Percentiles rank a stretch among this genome's conserved stretches.
These are phyloP conservation scores for Avena eriantha DNA, from an alignment of 176 grass and related monocot genomes.

Conservation along the genomic window DNA sequence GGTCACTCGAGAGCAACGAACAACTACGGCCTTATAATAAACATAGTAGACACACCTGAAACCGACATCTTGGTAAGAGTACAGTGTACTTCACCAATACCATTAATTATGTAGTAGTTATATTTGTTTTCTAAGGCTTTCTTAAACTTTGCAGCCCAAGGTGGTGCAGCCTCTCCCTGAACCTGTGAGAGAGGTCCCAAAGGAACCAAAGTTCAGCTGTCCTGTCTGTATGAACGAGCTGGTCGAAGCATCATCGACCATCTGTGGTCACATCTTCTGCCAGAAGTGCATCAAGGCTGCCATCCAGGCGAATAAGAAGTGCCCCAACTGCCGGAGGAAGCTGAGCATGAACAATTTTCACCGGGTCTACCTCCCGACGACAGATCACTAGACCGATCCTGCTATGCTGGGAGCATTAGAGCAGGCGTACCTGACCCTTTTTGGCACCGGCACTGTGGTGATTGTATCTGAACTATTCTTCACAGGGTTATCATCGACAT, in stretches of 20 bases:
- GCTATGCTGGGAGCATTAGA: constrained; percentile 19
- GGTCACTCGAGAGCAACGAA: neutral
- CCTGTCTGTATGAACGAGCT: constrained; percentile 76
- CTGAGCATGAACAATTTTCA: constrained; percentile 64
- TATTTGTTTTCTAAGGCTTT: constrained; percentile 20
- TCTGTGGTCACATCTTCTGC: constrained; percentile 96
- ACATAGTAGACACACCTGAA: constrained; percentile 38
- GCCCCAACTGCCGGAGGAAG: constrained; percentile 81
- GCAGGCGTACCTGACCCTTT: constrained; percentile 26
- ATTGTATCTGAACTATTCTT: constrained; percentile 37
- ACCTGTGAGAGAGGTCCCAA: constrained; percentile 47
- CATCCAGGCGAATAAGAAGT: constrained; percentile 72
- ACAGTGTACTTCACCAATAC: neutral
- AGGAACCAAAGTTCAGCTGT: constrained; percentile 77
- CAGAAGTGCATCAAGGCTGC: constrained; percentile 64
- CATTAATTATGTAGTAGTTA: neutral
- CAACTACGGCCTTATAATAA: constrained; percentile 26
- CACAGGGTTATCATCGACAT: constrained; percentile 38
- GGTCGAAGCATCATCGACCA: constrained; percentile 70
- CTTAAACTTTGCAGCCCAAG: constrained; percentile 32
- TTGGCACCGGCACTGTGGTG: constrained; percentile 30
- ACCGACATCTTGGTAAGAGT: constrained; percentile 24
- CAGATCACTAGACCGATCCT: constrained; percentile 43
- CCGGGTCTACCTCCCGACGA: constrained; percentile 76
- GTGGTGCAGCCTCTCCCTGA: constrained; percentile 36